Base-by-base conservation (phyloP, 2,329 filamentous ascomycete genomes). In the Trichoderma breve region DNA sequence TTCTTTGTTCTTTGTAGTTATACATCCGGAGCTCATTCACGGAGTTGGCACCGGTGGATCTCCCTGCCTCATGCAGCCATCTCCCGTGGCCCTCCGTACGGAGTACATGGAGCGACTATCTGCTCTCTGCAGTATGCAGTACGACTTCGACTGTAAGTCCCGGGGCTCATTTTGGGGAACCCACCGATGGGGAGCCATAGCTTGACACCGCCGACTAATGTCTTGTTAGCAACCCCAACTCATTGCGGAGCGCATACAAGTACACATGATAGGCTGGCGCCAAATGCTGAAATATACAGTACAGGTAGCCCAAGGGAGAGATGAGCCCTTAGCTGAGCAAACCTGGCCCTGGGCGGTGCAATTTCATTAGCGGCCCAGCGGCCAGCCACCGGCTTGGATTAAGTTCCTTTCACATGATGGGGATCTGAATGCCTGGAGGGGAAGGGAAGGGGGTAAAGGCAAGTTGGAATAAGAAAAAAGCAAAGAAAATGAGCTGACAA, bases 311-410 rank as follows among this genome's bases (percentile, higher is more conserved):
- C 28, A 61, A 62, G 57, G 55, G 39, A 61, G 55, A 61, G 36
- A 57, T 24, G 64, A 60, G 57, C 55, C 66, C 66, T 62, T 53
- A 61, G 57, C 66, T 70, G 36, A 70, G 57, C 66, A 62, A 24
- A 39, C 66, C 66, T 36, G 30, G 57, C 39, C 55, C 66, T 36
- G 57, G 66, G 34, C 66, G 14, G 26, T 21, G 66, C 66, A 70
- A 70, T 70, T 70, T 70, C 66, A 68, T 70, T 70, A 62, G 66
- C 34, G 57, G 66, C 28, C 36, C 21, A 70, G 66, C 66, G 28
- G 57, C 57, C 39, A 53, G 66, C 66, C 66, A 62, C 28, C 66
- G 53, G 66, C 66, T 53, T 24, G 57, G 12, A 30, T 51, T 28
- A 66, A 36, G 30, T n/a, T 61, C 28, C 21, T 30, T 34, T 62